These are phyloP conservation scores for Colletotrichum tropicicola DNA, from an alignment of 2,329 filamentous ascomycete genomes.

Conservation along the genomic window DNA sequence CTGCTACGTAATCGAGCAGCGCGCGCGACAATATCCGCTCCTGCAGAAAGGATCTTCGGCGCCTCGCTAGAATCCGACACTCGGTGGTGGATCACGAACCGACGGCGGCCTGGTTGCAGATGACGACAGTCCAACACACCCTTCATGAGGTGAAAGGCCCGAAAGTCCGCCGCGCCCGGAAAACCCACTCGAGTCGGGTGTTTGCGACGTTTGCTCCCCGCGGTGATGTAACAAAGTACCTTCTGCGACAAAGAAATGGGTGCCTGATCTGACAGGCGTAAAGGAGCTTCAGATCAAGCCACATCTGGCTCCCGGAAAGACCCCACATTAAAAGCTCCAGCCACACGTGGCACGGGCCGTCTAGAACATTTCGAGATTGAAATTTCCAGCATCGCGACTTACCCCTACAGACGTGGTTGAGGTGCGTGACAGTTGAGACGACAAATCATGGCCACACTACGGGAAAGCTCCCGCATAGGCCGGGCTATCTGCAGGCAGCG, in stretches of 20 bases:
- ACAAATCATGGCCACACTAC: conserved; percentile 50
- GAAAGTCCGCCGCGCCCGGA: conserved; percentile 20
- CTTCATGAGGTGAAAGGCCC: conserved; percentile 5
- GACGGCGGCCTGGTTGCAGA: conserved; percentile 8
- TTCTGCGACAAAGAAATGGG: too few relatives aligned
- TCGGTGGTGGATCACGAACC: not conserved
- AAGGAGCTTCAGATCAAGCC: conserved; percentile 9
- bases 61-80: conserved; percentile 11
- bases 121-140: conserved; percentile 20
- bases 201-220: conserved; percentile 12
- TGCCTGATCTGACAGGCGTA: too few relatives aligned
- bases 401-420: conserved; percentile 16
- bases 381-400: conserved; percentile 30
- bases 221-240: conserved; percentile 1
- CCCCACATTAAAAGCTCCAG: not conserved
- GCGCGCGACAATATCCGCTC: conserved; percentile 1
- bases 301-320: not conserved
- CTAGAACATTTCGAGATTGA: conserved; percentile 30
- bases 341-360: conserved; percentile 28
- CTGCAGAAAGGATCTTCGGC: conserved; percentile 19
- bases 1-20: conserved; percentile 27
- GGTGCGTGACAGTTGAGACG: conserved; percentile 14
- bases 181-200: conserved; percentile 4
- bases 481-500: conserved; percentile 41
- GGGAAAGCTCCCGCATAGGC: conserved; percentile 48